Evolutionary conservation across 2,329 filamentous ascomycete genomes (phyloP), one percentile per base, ranked within the genome.

Genomic region (Trichoderma sp.): DNA sequence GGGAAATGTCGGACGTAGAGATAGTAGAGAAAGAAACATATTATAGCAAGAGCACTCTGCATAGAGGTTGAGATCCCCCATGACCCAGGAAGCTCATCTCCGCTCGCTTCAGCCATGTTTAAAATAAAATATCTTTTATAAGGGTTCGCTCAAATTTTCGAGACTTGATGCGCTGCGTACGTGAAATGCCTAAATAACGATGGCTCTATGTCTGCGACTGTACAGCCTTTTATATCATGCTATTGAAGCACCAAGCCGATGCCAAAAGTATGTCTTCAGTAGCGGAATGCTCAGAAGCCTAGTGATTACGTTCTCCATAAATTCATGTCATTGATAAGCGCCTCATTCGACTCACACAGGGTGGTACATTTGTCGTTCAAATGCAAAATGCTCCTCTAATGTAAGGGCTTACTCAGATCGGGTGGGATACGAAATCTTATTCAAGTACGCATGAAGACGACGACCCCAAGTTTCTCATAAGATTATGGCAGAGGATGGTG

Each of bases 361-460:
- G 25, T 19, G 19, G 29, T 5, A 58, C 12, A 17, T 3, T 9
- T 13, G 29, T 42, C 15, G 2, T 27, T 29, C 8, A 37, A 10
- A 29, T 57, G 9, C 5, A 12, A 27, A 29, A 19, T 4, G n/a
- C 22, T 59, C 34, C 25, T 42, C 37, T 59, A 29, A 35, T 29
- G n/a, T 34, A 58, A 58, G 35, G 35, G 56, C 56, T 59, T 59
- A 59, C 56, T 59, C 35, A 59, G 54, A 57, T n/a, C 42, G 10
- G 22, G 42, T 22, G 22, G 42, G 42, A 48, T 48, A 9, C 42
- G n/a, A 22, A 48, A 48, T 48, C 42, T 48, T 48, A 48, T 48
- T 48, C 19, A 48, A 10, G 7, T 13, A 35, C n/a, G n/a, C n/a
- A n/a, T n/a, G n/a, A n/a, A n/a, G n/a, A n/a, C n/a, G n/a, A n/a